Base-by-base conservation (phyloP, 768 basidiomycete species). In the Xerocomellus intermedius region DNA sequence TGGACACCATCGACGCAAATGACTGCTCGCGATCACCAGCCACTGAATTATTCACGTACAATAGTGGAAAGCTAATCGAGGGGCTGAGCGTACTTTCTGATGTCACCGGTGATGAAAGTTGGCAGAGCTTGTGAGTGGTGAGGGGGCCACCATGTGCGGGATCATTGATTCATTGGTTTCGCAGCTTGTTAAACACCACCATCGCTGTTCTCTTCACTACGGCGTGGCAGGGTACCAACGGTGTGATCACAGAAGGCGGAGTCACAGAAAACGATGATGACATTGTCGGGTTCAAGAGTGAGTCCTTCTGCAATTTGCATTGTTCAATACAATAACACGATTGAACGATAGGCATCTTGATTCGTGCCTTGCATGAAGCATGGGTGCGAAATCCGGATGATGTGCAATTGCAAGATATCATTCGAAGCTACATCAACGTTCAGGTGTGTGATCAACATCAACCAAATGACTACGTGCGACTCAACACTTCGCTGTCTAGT, bases 1-100 rank as follows among this genome's bases (percentile, higher is more conserved):
- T 83, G 9, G 81, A 83, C 63, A 75, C 76, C 14, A 73, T 82
- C 46, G 67, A 75, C 53, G 80, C 68, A 10, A 66, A 72, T 26
- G 75, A 82, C 52, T 83, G 81, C 64, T 70, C 75, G 2, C 68
- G 77, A 32, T 78, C 79, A 1, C 74, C 79, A 2, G 61, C 75
- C 4, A 71, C 55, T 4, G 81, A 78, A 75, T 44, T 81, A 6
- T 82, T 81, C 65, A 82, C 81, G 0, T 82, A 82, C 57, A 83
- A 82, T 54, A 76, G 70, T 28, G 81, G 82, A 28, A 83, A 83
- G 54, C 78, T 73, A 47, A 72, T 82, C 22, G 81, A 83, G 59
- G 82, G 80, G 3, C 65, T 82, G 48, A 76, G 73, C 44, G 73
- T 82, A 7, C 64, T 82, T 30, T 66, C 68, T 0, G 71, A 70